Evolutionary conservation across 805 yeast species (phyloP), one percentile per base, ranked within the genome.

Genomic region (Phaffomyces antillensis): DNA sequence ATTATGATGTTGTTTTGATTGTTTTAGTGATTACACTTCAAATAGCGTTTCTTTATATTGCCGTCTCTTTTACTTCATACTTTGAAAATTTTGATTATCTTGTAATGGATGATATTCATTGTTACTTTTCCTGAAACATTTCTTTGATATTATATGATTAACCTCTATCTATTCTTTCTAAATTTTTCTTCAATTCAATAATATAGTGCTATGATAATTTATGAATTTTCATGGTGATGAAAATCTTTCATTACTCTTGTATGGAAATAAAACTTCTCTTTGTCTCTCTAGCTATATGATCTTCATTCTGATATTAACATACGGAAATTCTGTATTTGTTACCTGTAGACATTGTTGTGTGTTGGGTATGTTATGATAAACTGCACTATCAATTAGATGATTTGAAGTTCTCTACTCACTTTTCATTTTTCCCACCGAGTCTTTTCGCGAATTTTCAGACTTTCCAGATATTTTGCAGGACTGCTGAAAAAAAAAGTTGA

Each of bases 251-350:
- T 28, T 28, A 28, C 30, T 28, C 30, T 28, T 28, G 11, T 8
- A 16, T 33, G 36, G 36, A 12, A 17, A 7, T 13, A 7, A n/a
- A 8, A 20, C 25, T 9, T 35, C 37, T 20, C 37, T 20, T 28
- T 13, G 5, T 7, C 40, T 33, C 37, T 40, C 33, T 4, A 16
- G 3, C 13, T 16, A 12, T 16, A 9, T 7, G 11, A 4, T 34
- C 36, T 35, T 6, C n/a, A 34, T 37, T 15, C 25, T 38, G 24
- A 31, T 18, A 30, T 17, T 7, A 54, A 86, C 96, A 75, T 86
- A 86, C 95, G 75, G 99, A 89, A 86, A 91, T 88, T 79, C 97
- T 89, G 88, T 85, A 93, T 82, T 91, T 91, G 85, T 89, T 93
- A 82, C 99, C 97, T 75, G 95, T 80, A 69, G 89, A 83, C 91